These are phyloP conservation scores for Aspergillus bombycis DNA, from an alignment of 2,329 filamentous ascomycete genomes.

Conservation along the genomic window DNA sequence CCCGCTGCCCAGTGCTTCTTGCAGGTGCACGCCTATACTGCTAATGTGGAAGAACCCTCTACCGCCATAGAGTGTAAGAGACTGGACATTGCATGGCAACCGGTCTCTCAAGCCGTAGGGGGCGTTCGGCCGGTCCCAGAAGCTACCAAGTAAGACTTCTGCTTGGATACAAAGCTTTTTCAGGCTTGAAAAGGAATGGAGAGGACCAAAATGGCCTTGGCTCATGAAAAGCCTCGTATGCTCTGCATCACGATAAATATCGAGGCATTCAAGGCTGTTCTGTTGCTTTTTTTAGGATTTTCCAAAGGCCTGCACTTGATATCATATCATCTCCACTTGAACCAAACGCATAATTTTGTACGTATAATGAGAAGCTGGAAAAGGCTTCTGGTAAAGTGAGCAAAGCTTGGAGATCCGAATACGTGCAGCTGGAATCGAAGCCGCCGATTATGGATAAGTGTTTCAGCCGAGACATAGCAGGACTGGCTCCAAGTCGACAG, in stretches of 20 bases:
- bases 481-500: not conserved
- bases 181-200: not conserved
- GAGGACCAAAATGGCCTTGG: not conserved
- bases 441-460: not conserved
- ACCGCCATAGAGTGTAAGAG: not conserved
- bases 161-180: not conserved
- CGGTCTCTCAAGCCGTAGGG: not conserved
- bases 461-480: not conserved
- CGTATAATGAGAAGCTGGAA: constrained; percentile 6
- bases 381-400: not conserved
- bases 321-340: not conserved
- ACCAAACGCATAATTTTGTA: not conserved
- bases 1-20: not conserved
- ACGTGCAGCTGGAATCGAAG: not conserved
- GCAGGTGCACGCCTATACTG: not conserved
- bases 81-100: not conserved
- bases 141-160: not conserved
- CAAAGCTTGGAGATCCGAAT: not conserved
- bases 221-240: not conserved
- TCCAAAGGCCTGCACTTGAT: not conserved
- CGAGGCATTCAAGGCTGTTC: not conserved
- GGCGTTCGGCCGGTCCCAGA: not conserved
- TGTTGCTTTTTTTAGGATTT: not conserved
- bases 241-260: not conserved
- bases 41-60: not conserved